Percentiles rank a stretch among this genome's conserved stretches.
Evolutionary conservation across 78 protist species (phyloP).

Genomic region (Blattamonas nauphoetae): DNA sequence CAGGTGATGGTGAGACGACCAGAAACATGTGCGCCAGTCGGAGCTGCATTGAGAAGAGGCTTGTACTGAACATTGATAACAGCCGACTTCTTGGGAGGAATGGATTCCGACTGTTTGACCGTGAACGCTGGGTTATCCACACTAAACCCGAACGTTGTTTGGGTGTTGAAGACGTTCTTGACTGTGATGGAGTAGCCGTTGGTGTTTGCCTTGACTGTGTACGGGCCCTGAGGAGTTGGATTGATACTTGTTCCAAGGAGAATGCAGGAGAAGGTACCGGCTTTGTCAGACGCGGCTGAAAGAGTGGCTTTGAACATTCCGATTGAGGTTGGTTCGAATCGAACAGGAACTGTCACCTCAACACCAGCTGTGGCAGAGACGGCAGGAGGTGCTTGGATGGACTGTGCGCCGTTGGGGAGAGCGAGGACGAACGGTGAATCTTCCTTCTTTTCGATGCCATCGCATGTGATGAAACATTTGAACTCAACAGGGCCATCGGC

Average conservation of each 20-base stretch:
- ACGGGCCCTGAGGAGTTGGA: slow-evolving; percentile 64
- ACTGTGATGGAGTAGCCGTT: neutral
- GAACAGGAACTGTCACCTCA: slow-evolving; percentile 43
- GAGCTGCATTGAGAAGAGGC: neutral
- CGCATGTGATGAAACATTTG: slow-evolving; percentile 10
- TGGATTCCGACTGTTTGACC: slow-evolving; percentile 17
- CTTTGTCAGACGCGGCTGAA: slow-evolving; percentile 25
- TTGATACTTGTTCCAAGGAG: slow-evolving; percentile 42
- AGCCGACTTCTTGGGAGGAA: slow-evolving; percentile 19
- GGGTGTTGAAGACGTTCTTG: slow-evolving; percentile 17
- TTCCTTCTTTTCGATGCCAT: neutral
- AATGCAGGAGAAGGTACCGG: slow-evolving; percentile 45
- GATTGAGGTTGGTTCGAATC: slow-evolving; percentile 43
- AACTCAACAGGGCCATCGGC: neutral
- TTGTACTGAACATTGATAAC: slow-evolving; percentile 19
- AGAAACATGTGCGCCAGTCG: neutral
- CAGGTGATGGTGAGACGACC: neutral
- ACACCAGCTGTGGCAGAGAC: slow-evolving; percentile 17
- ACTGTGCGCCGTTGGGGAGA: neutral
- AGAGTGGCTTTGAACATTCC: slow-evolving; percentile 39
- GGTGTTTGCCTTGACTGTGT: slow-evolving; percentile 20
- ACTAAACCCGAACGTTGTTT: slow-evolving; percentile 14
- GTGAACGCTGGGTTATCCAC: slow-evolving; percentile 39
- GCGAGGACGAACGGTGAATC: neutral
- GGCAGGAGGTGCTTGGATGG: slow-evolving; percentile 1